phyloP scores from a whole-genome alignment of 495 filamentous ascomycete species.

The Chlorociboria aeruginascens region DNA sequence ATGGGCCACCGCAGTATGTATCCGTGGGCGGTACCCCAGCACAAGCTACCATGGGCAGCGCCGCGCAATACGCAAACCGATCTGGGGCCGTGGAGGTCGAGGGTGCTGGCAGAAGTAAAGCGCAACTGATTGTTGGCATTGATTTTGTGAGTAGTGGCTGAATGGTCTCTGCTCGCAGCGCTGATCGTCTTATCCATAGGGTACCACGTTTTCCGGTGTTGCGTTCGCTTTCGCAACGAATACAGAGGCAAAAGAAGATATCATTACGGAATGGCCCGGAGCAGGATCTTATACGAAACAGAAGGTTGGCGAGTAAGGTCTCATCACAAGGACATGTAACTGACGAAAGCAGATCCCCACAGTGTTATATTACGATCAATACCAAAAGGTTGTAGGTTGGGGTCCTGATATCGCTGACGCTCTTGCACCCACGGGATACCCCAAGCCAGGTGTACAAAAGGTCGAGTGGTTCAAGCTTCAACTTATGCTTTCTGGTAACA shows the following conservation, averaged over 20 bases:
- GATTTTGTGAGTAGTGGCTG: constrained; percentile 51
- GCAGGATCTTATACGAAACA: constrained; percentile 66
- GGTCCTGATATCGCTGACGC: constrained; percentile 67
- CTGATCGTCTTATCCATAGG: constrained; percentile 33
- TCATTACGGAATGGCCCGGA: constrained; percentile 68
- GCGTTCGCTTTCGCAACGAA: constrained; percentile 67
- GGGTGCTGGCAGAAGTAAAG: constrained; percentile 67
- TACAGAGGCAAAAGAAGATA: constrained; percentile 67
- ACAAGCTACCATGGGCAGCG: constrained; percentile 22
- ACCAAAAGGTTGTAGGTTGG: constrained; percentile 68
- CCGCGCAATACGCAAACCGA: constrained; percentile 32
- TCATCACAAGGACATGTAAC: background rate
- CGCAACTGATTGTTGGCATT: constrained; percentile 70
- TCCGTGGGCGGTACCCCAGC: constrained; percentile 1
- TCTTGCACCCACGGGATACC: constrained; percentile 60
- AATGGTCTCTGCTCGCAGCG: background rate
- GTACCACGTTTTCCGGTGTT: constrained; percentile 65
- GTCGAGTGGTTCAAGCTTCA: constrained; percentile 74
- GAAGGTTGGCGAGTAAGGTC: constrained; percentile 37
- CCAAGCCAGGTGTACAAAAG: constrained; percentile 65
- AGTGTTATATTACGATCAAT: constrained; percentile 65
- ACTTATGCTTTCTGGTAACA: constrained; percentile 67
- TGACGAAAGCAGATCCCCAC: constrained; percentile 51
- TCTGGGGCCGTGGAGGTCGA: constrained; percentile 68
- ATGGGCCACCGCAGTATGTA: constrained; percentile 15